Conservation (phyloP, 768 basidiomycete genomes). For the Termitomyces sp. region DNA sequence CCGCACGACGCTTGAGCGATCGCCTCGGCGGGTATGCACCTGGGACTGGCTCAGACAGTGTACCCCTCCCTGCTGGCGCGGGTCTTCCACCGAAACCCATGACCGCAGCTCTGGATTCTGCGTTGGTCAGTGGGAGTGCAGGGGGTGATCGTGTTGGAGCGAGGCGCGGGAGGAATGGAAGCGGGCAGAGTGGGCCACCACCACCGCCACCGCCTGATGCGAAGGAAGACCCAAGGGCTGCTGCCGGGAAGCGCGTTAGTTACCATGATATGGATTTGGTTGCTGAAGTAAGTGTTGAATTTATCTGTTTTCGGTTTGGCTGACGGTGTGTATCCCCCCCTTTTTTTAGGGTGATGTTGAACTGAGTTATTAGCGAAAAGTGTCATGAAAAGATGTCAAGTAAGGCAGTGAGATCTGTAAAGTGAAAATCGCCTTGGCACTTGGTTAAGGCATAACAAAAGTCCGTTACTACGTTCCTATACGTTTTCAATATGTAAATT, state of each 20-base stretch:
- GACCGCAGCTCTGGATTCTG: conserved; percentile 44
- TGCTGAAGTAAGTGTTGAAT: conserved; percentile 49
- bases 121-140: conserved; percentile 46
- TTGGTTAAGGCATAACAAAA: neutral
- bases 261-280: conserved; percentile 96
- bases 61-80: conserved; percentile 53
- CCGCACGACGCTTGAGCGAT: conserved; percentile 66
- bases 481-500: neutral
- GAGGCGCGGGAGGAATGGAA: conserved; percentile 28
- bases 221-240: conserved; percentile 89
- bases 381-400: neutral
- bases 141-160: conserved; percentile 31
- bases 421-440: neutral
- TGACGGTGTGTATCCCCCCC: conserved; percentile 6
- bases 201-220: conserved; percentile 84
- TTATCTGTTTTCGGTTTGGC: neutral
- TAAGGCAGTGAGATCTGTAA: neutral
- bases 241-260: conserved; percentile 83
- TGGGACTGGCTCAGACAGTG: conserved; percentile 24
- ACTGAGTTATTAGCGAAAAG: conserved; percentile 36
- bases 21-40: conserved; percentile 75
- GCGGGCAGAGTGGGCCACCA: conserved; percentile 39
- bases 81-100: conserved; percentile 79
- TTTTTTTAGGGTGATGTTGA: conserved; percentile 52
- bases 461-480: neutral